Conservation (phyloP, 805 yeast genomes). For the Candida khao-thaluensis region DNA sequence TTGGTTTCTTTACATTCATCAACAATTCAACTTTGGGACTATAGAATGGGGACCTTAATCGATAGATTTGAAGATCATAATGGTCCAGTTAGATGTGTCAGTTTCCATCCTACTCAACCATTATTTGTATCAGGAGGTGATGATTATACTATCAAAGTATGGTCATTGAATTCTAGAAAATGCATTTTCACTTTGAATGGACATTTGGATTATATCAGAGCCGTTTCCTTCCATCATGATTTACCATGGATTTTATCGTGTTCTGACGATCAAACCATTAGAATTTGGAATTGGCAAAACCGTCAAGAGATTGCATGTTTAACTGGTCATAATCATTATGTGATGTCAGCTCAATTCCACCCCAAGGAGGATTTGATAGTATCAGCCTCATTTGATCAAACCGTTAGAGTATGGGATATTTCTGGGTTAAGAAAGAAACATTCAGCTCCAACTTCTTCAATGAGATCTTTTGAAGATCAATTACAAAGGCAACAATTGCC, state of each 20-base stretch:
- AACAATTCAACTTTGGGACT: slow-evolving; percentile 99
- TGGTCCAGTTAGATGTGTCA: slow-evolving; percentile 95
- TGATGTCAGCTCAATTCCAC: slow-evolving; percentile 97
- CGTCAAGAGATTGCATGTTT: slow-evolving; percentile 95
- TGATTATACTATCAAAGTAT: slow-evolving; percentile 90
- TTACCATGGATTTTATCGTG: slow-evolving; percentile 96
- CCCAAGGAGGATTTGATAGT: slow-evolving; percentile 93
- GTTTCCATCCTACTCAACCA: slow-evolving; percentile 98
- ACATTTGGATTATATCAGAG: slow-evolving; percentile 92
- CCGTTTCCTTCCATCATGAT: slow-evolving; percentile 91
- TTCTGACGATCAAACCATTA: slow-evolving; percentile 96
- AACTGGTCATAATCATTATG: slow-evolving; percentile 98
- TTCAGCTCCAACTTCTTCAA: slow-evolving; percentile 64
- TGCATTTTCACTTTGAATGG: slow-evolving; percentile 90
- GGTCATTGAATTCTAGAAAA: slow-evolving; percentile 91
- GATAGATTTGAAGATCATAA: slow-evolving; percentile 97
- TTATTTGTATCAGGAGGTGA: slow-evolving; percentile 97
- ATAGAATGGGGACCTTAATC: slow-evolving; percentile 96
- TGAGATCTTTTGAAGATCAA: slow-evolving; percentile 52
- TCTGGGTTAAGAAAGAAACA: slow-evolving; percentile 92
- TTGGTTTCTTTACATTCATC: slow-evolving; percentile 92
- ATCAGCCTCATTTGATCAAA: slow-evolving; percentile 93
- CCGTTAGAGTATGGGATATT: slow-evolving; percentile 99
- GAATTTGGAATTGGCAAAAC: slow-evolving; percentile 99
- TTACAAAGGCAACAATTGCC: slow-evolving; percentile 62